Evolutionary conservation across 768 basidiomycete species (phyloP).

Genomic region (Grammothele lineata): DNA sequence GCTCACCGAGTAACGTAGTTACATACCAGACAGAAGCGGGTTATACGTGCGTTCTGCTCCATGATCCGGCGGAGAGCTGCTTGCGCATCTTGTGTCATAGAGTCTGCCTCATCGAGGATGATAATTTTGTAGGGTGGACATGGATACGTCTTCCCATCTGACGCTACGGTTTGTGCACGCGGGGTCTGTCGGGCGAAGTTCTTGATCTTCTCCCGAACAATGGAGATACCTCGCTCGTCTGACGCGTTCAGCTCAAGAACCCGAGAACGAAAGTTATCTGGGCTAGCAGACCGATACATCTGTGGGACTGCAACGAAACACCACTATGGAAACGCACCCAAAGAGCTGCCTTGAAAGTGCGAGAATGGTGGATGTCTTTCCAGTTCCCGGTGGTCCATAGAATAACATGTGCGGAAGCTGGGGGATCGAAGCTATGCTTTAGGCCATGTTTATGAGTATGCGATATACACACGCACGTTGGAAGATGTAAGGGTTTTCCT

Average conservation of each 20-base stretch:
- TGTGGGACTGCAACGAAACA: neutral
- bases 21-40: slow-evolving; percentile 96
- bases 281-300: slow-evolving; percentile 44
- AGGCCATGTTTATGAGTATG: neutral
- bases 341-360: slow-evolving; percentile 92
- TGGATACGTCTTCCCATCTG: slow-evolving; percentile 82
- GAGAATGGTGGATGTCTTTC: slow-evolving; percentile 97
- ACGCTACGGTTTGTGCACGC: slow-evolving; percentile 65
- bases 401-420: slow-evolving; percentile 99
- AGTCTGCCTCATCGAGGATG: slow-evolving; percentile 98
- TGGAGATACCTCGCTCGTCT: slow-evolving; percentile 94
- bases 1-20: slow-evolving; percentile 96
- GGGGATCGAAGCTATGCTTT: too few relatives aligned
- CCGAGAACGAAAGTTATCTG: slow-evolving; percentile 88
- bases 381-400: slow-evolving; percentile 98
- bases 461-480: slow-evolving; percentile 52
- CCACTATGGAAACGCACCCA: slow-evolving; percentile 50
- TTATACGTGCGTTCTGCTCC: slow-evolving; percentile 98
- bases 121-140: slow-evolving; percentile 99
- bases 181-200: slow-evolving; percentile 93
- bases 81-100: slow-evolving; percentile 99
- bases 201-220: slow-evolving; percentile 98
- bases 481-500: slow-evolving; percentile 87
- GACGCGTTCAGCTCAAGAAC: slow-evolving; percentile 98
- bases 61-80: slow-evolving; percentile 96